These are phyloP conservation scores for Saccharomycopsis selenospora DNA, from an alignment of 805 yeast genomes.

Conservation along the genomic window DNA sequence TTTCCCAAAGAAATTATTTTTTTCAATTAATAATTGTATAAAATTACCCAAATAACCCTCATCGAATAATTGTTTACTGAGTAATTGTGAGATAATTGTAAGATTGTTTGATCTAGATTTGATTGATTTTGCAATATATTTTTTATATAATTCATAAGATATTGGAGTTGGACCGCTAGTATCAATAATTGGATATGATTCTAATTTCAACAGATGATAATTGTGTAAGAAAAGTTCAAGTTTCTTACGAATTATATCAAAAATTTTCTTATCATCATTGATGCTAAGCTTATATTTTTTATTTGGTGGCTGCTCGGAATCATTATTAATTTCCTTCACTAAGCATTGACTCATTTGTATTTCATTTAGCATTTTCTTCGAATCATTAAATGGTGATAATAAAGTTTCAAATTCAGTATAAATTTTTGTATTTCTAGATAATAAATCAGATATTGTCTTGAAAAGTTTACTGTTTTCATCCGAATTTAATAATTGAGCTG, in stretches of 20 bases:
- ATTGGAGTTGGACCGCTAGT: neutral
- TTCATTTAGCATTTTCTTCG: neutral
- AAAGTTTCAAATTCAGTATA: neutral
- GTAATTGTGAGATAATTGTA: constrained; percentile 2
- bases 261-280: neutral
- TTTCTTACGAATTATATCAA: neutral
- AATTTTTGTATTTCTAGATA: neutral
- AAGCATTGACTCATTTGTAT: too few relatives aligned
- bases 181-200: neutral
- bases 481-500: neutral
- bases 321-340: too few relatives aligned
- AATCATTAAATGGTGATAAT: neutral
- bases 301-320: neutral
- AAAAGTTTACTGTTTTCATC: neutral
- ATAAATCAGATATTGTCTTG: too few relatives aligned
- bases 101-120: constrained; percentile 10
- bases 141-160: constrained; percentile 8
- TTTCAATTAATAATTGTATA: constrained; percentile 15
- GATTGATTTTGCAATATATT: constrained; percentile 8
- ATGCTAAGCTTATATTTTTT: neutral
- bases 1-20: constrained; percentile 12
- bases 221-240: neutral
- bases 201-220: neutral
- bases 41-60: constrained; percentile 15
- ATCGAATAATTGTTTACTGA: neutral